phyloP scores from a whole-genome alignment of 768 basidiomycete genomes.

The Calocybe gangraenosa region DNA sequence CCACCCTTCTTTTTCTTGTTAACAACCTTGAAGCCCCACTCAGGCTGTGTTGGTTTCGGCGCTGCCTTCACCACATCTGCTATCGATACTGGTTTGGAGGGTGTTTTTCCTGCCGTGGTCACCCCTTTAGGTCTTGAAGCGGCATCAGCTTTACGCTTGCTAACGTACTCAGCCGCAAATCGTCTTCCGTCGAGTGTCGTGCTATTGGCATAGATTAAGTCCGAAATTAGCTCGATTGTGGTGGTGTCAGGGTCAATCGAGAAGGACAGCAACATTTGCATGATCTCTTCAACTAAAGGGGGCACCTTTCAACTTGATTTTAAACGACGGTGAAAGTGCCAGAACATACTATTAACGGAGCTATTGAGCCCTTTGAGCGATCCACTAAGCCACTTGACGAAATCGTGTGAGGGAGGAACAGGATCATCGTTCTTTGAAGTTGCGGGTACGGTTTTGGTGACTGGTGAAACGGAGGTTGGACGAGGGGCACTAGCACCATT shows the following conservation, averaged over 20 bases:
- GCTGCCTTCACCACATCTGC: slow-evolving; percentile 90
- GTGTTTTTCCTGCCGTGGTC: slow-evolving; percentile 26
- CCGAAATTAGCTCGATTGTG: slow-evolving; percentile 89
- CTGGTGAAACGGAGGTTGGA: slow-evolving; percentile 31
- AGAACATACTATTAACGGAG: slow-evolving; percentile 65
- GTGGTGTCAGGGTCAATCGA: slow-evolving; percentile 83
- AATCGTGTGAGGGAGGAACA: slow-evolving; percentile 77
- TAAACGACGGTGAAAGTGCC: background rate
- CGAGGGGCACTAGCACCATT: slow-evolving; percentile 35
- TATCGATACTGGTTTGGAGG: slow-evolving; percentile 62
- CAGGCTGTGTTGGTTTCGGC: slow-evolving; percentile 68
- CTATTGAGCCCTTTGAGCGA: slow-evolving; percentile 76
- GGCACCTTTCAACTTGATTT: background rate
- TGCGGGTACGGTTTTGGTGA: slow-evolving; percentile 27
- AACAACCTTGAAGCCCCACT: slow-evolving; percentile 92
- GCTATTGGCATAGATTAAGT: slow-evolving; percentile 91
- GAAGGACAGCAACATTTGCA: slow-evolving; percentile 92
- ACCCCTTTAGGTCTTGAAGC: slow-evolving; percentile 44
- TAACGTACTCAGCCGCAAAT: slow-evolving; percentile 90
- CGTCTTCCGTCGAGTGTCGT: slow-evolving; percentile 93
- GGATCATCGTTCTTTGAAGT: slow-evolving; percentile 58
- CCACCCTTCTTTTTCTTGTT: slow-evolving; percentile 93
- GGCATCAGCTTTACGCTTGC: slow-evolving; percentile 82
- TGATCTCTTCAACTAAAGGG: slow-evolving; percentile 87
- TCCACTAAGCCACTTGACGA: slow-evolving; percentile 87